Base-by-base conservation (phyloP, 495 filamentous ascomycete genomes). In the Cairneyella variabilis region DNA sequence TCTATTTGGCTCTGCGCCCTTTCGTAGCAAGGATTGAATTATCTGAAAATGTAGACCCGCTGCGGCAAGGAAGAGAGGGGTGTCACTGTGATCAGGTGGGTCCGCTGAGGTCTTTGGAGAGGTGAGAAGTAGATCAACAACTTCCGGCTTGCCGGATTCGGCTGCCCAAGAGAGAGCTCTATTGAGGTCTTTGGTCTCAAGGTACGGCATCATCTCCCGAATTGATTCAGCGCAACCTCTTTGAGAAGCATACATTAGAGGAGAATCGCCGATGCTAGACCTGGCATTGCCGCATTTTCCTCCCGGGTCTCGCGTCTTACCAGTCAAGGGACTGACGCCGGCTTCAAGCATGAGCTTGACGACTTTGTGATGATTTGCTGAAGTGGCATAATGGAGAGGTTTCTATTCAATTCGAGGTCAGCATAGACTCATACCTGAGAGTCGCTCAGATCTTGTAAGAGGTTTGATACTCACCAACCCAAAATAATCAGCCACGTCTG, bases 181-280 rank as follows among this genome's bases (percentile, higher is more conserved):
- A 5, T 21, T 41, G 8, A 66, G 56, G n/a, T 37, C 17, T 2
- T 64, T 38, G 10, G 57, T 27, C 2, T 53, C 26, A 4, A 58
- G 21, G 20, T 34, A 63, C 20, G 60, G 60, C 14, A 69, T 39
- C 27, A 69, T 56, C 25, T 61, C 58, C 21, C 58, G 49, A 3
- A 66, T 50, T 30, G 57, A 30, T 18, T 63, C 62, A 21, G 54
- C 23, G 27, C 57, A 49, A 18, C 66, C 64, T 38, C 40, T 47
- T 32, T 63, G 23, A 25, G 57, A 64, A 41, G 62, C 59, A 49
- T 68, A 68, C 53, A 57, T 56, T 10, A 66, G 48, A 28, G 60
- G 54, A 25, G 42, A 45, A 14, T 61, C 22, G 36, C 57, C 55
- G 11, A 25, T 51, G 5, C 27, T 59, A 18, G 43, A 39, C 12